Evolutionary conservation across 495 filamentous ascomycete genomes (phyloP), one percentile per base, ranked within the genome.

Genomic region (Pseudomonodictys pantanalensis): DNA sequence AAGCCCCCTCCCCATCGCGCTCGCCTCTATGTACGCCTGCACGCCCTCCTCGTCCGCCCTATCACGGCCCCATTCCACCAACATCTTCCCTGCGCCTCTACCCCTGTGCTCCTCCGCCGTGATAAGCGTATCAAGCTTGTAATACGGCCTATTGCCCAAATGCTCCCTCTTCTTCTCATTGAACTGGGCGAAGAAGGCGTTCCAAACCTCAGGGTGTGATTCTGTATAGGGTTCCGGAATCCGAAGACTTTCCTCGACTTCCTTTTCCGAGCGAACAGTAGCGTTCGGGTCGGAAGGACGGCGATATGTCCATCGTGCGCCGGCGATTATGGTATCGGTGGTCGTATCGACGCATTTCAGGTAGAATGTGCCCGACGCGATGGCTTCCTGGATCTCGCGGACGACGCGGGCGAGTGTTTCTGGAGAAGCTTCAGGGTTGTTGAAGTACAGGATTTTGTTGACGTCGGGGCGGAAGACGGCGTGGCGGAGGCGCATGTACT

Each of bases 381-480:
- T 51, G 35, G 20, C 33, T 7, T 30, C n/a, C 3, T 20, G 26
- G 32, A 29, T 33, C 0, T 44, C 22, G 8, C 22, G 20, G 28
- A 24, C 35, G 15, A 62, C 26, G 30, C 18, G 10, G 20, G 15
- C 32, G 35, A 32, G 52, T 2, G 59, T 56, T 23, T 10, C 12
- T 15, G 11, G 10, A 10, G 52, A 56, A 28, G 59, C 50, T 25
- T 54, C 57, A 17, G 41, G 59, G 1, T 51, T 10, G 44, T 56
- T 56, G 25, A 62, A 29, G 52, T 56, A 62, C 10, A 56, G 32
- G 42, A 62, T 50, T 38, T 62, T 56, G 52, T 62, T 62, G 4
- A 62, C 35, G 29, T 51, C 54, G 30, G 42, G 52, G n/a, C 23
- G 11, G 59, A 62, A 62, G 59, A 52, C 33, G 32, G 54, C 52